These are phyloP conservation scores for Arthrobotrys sphaeroides DNA, from an alignment of 2,329 filamentous ascomycete species.

Conservation along the genomic window DNA sequence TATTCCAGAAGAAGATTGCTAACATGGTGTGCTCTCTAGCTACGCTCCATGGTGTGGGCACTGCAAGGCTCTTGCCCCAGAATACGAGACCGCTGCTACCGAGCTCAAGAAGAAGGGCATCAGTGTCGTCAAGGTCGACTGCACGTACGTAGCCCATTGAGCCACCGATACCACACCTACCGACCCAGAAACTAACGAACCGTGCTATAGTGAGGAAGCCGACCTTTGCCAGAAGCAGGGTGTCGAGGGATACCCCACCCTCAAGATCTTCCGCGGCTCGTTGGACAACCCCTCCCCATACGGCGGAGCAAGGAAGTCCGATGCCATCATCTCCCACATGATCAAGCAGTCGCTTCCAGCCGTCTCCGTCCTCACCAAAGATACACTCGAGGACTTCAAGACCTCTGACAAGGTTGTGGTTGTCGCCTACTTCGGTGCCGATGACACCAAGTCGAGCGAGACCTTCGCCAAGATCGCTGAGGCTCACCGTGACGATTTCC, in stretches of 20 bases:
- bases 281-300: constrained; percentile 82
- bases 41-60: constrained; percentile 85
- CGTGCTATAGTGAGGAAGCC: constrained; percentile 90
- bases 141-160: constrained; percentile 39
- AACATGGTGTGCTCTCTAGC: constrained; percentile 65
- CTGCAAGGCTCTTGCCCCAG: constrained; percentile 88
- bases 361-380: constrained; percentile 82
- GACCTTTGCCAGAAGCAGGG: constrained; percentile 90
- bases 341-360: constrained; percentile 95
- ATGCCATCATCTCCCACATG: constrained; percentile 85
- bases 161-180: not conserved
- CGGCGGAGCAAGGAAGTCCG: constrained; percentile 86
- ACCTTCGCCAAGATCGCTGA: constrained; percentile 80
- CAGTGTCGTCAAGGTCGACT: constrained; percentile 76
- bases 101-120: constrained; percentile 88
- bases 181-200: constrained; percentile 33
- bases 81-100: constrained; percentile 88
- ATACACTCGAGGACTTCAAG: constrained; percentile 94
- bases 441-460: constrained; percentile 85
- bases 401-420: constrained; percentile 95
- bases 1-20: constrained; percentile 58
- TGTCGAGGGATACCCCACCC: constrained; percentile 96
- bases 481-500: constrained; percentile 84
- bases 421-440: constrained; percentile 82
- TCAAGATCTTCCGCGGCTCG: constrained; percentile 88